These are phyloP conservation scores for Prototheca wickerhamii DNA, from an alignment of 163 green algal species.

Conservation along the genomic window DNA sequence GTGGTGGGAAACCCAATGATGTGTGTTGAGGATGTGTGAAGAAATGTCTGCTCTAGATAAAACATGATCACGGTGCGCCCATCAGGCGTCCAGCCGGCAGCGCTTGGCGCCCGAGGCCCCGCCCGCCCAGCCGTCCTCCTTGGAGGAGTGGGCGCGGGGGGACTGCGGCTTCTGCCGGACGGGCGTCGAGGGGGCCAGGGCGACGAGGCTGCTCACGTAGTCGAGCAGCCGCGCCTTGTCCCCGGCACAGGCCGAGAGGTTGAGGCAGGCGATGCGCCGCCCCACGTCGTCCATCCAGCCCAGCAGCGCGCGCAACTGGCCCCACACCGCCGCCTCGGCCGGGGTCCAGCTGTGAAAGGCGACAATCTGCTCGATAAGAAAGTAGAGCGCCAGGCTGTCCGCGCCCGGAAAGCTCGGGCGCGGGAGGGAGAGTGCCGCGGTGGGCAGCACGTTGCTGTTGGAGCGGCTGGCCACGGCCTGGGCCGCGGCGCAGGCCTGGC, in stretches of 20 bases:
- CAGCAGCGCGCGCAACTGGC: neutral
- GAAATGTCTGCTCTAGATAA: neutral
- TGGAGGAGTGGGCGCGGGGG: neutral
- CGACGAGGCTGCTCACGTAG: neutral
- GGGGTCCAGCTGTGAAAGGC: neutral
- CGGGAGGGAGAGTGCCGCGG: no score
- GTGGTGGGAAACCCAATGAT: no score
- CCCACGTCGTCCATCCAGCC: neutral
- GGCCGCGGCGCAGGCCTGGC: no score
- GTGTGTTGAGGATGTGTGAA: no score
- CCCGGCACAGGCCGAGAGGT: neutral
- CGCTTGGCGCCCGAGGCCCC: no score
- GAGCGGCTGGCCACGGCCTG: no score
- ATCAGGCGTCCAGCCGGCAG: no score
- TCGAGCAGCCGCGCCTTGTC: neutral
- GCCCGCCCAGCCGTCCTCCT: no score
- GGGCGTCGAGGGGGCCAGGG: neutral
- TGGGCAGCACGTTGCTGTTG: no score
- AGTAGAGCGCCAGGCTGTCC: neutral
- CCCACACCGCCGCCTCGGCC: neutral
- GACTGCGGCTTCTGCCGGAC: neutral
- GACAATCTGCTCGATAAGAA: neutral
- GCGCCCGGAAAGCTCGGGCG: no score
- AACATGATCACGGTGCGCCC: neutral
- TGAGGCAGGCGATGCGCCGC: neutral